phyloP scores from a whole-genome alignment of 179 eudicot genomes.

The Carnegiea gigantea region DNA sequence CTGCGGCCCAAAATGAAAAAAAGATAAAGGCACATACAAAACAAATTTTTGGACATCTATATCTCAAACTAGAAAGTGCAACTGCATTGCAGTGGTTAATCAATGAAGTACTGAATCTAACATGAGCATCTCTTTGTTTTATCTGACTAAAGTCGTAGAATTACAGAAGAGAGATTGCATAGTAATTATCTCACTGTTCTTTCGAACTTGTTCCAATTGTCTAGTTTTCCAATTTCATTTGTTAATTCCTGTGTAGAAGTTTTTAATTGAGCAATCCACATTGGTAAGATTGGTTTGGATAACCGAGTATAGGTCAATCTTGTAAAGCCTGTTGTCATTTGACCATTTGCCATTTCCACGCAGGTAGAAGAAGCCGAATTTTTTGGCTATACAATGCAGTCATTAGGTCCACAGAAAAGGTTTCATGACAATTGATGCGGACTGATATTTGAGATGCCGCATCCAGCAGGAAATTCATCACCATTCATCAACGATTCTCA shows the following conservation, averaged over 20 bases:
- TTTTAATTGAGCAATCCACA: no score
- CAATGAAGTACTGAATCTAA: no score
- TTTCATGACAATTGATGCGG: neutral
- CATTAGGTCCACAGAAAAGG: neutral
- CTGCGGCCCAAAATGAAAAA: no score
- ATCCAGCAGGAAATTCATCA: neutral
- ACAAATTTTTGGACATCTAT: no score
- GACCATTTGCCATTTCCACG: neutral
- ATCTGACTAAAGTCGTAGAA: neutral
- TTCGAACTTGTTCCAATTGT: neutral
- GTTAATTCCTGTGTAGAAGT: neutral
- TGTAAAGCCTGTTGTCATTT: neutral
- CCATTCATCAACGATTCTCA: constrained; percentile 6
- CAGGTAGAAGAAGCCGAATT: constrained; percentile 17
- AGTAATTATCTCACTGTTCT: neutral
- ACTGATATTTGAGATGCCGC: neutral
- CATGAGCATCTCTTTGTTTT: neutral
- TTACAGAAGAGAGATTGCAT: neutral
- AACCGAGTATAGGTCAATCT: neutral
- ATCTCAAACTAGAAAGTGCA: no score
- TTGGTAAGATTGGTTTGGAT: neutral
- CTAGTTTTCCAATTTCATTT: neutral
- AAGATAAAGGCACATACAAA: no score
- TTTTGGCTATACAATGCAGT: constrained; percentile 3
- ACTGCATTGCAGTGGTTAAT: no score